Base-by-base conservation (phyloP, 2,329 filamentous ascomycete genomes). In the Polychaeton citri region DNA sequence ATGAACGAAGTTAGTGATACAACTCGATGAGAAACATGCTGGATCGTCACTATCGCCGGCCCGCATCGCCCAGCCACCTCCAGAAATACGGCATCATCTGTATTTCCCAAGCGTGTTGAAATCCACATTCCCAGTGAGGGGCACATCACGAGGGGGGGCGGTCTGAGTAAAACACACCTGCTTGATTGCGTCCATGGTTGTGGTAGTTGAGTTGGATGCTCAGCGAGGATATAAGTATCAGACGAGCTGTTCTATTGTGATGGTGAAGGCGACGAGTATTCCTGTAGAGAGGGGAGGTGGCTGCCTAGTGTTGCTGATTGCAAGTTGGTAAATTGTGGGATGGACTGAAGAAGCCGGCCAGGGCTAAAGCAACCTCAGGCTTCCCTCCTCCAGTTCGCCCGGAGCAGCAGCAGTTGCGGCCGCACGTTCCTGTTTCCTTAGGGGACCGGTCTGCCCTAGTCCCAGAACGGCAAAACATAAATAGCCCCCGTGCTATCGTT, bases 161-260 rank as follows among this genome's bases (percentile, higher is more conserved):
- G 43, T 46, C 46, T 47, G 24, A 7, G 24, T n/a, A 4, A 28
- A 12, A 28, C 24, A 15, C 12, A 62, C 59, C 53, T 61, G 54
- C 52, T 60, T 63, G 54, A 63, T 62, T 38, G 55, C 53, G 46
- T 63, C 60, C 60, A 63, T 63, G 30, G 33, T 16, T 32, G 30
- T 32, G 12, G 4, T 3, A 9, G 9, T 10, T 32, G 21, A 26
- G 21, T 8, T 26, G n/a, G n/a, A n/a, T n/a, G n/a, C n/a, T n/a
- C n/a, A n/a, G n/a, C n/a, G n/a, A n/a, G n/a, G n/a, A n/a, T n/a
- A n/a, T n/a, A n/a, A n/a, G n/a, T n/a, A n/a, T n/a, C n/a, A n/a
- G n/a, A n/a, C n/a, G n/a, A n/a, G n/a, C n/a, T n/a, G n/a, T n/a
- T n/a, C n/a, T n/a, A n/a, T n/a, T n/a, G n/a, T n/a, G n/a, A n/a